Conservation (phyloP, 2,329 filamentous ascomycete genomes). For the Trichophyton equinum region DNA sequence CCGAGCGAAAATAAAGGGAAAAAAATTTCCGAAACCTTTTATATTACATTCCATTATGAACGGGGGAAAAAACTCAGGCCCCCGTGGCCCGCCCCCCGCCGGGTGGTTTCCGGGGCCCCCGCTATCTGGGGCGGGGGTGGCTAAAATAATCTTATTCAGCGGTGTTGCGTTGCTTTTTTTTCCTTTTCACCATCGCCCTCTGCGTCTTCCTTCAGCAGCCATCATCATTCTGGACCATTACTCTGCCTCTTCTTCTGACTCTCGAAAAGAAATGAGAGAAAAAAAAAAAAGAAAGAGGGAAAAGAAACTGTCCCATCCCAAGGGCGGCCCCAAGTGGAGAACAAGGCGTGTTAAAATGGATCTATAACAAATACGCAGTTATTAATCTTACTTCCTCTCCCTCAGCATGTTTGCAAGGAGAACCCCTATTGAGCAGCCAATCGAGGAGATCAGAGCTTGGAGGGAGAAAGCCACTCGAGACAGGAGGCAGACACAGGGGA, state of each 20-base stretch:
- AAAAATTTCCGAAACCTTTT: neutral
- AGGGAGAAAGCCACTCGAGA: neutral
- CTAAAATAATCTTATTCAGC: neutral
- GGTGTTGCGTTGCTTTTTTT: neutral
- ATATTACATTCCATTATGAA: too few relatives aligned
- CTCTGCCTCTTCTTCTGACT: too few relatives aligned
- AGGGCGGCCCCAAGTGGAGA: neutral
- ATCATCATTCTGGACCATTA: neutral
- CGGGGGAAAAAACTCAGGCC: too few relatives aligned
- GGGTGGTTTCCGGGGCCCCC: too few relatives aligned
- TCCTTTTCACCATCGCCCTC: neutral
- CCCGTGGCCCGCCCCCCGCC: too few relatives aligned
- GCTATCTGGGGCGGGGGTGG: too few relatives aligned
- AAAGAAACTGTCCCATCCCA: neutral
- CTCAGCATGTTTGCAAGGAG: neutral
- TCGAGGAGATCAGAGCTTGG: neutral
- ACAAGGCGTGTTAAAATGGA: neutral
- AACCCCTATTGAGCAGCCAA: neutral
- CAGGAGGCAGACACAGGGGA: neutral
- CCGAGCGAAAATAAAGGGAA: neutral
- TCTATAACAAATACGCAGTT: neutral
- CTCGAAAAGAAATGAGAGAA: too few relatives aligned
- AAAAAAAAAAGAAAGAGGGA: too few relatives aligned
- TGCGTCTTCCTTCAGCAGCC: neutral
- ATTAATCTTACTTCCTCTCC: neutral